These are phyloP conservation scores for Macadamia integrifolia DNA, from an alignment of 164 flowering plant species.

Conservation along the genomic window DNA sequence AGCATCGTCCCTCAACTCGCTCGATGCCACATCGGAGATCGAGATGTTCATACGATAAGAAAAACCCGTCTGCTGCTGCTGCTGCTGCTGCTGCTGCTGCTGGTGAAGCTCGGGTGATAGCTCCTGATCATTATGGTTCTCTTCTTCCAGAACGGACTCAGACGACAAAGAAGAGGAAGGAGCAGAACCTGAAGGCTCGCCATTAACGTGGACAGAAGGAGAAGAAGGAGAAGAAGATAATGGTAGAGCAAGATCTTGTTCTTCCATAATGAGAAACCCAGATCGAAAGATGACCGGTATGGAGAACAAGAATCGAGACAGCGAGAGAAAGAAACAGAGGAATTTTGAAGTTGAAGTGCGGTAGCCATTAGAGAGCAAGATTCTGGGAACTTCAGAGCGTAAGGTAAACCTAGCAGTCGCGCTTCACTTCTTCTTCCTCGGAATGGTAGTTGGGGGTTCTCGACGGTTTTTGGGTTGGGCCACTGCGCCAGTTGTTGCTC, in stretches of 20 bases:
- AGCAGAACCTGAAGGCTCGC: neutral
- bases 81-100: conserved; percentile 14
- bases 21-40: conserved; percentile 7
- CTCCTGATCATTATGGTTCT: neutral
- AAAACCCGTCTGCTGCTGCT: conserved; percentile 13
- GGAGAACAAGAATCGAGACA: neutral
- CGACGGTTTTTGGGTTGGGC: neutral
- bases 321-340: neutral
- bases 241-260: conserved; percentile 1
- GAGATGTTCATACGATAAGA: conserved; percentile 25
- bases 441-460: conserved; percentile 7
- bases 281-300: neutral
- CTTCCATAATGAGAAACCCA: conserved; percentile 25
- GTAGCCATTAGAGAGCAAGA: no score
- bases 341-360: neutral
- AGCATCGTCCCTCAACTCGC: conserved; percentile 30
- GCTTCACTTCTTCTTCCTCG: neutral
- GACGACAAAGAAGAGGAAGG: conserved; percentile 17
- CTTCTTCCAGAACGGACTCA: conserved; percentile 14
- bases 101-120: neutral
- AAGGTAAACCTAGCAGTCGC: conserved; percentile 16
- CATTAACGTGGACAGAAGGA: conserved; percentile 10
- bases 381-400: neutral
- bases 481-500: neutral
- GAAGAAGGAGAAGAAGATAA: conserved; percentile 5